Evolutionary conservation across 352 stramenopile species (phyloP), one percentile per base, ranked within the genome.

Genomic region (Phytophthora nicotianae): DNA sequence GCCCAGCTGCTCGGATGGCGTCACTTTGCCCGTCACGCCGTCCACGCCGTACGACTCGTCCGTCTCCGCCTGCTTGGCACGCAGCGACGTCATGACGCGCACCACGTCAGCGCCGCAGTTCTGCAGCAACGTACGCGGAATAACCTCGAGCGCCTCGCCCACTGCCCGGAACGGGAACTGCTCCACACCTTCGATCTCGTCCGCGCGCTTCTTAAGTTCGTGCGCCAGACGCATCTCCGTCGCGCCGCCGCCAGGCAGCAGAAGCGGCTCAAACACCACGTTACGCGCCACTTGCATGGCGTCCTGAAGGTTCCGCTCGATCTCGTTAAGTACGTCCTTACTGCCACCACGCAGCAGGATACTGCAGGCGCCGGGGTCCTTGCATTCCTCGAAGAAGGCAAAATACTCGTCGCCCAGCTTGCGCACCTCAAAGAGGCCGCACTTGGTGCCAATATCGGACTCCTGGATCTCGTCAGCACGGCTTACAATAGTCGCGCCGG

Each of bases 301-400:
- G 85, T 99, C 98, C 67, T 98, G 91, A 24, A 99, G 83, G 77
- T 99, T 99, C 59, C 98, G 87, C 82, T 99, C 98, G 57, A 99
- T 91, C 85, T 99, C 98, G 84, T 99, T 99, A 43, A 99, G 86
- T 21, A 99, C 97, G 81, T 99, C 98, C 79, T 99, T 99, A 74
- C 89, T 98, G 43, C 97, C 98, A 52, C 98, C 98, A 47, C 98
- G 90, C 21, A 99, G 86, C 29, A 99, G 73, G 45, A 99, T 96
- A 42, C 97, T 99, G 79, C 98, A 99, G 13, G 98, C 98, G 65
- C 98, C 98, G 5, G 97, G 96, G 75, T 99, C 89, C 67, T 97
- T 88, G 86, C 98, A 99, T 42, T 99, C 87, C 66, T 99, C 97
- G 51, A 99, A 97, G 81, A 99, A 99, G 26, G 96, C 95, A 79